These are phyloP conservation scores for Trametes punicea DNA, from an alignment of 768 basidiomycete genomes.

Conservation along the genomic window DNA sequence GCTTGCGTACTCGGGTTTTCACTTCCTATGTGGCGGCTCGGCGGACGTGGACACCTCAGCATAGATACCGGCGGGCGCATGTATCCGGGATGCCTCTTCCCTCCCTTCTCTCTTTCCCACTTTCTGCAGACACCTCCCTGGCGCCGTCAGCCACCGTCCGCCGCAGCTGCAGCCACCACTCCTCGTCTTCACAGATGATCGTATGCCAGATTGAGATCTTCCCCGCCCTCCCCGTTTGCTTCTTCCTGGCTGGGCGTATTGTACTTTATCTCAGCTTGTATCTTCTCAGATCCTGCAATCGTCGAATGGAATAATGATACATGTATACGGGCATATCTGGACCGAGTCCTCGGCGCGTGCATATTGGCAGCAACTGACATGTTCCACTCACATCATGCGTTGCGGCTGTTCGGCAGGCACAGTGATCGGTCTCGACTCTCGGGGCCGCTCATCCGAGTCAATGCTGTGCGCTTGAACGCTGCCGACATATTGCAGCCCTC, in stretches of 20 bases:
- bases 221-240: slow-evolving; percentile 16
- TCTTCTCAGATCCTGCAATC: slow-evolving; percentile 14
- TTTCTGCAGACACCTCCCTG: slow-evolving; percentile 3
- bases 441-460: too few species aligned
- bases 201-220: slow-evolving; percentile 12
- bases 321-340: background rate
- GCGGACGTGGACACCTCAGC: slow-evolving; percentile 18
- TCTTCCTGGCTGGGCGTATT: slow-evolving; percentile 14
- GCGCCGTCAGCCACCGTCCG: slow-evolving; percentile 8
- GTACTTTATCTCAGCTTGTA: slow-evolving; percentile 21
- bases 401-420: too few species aligned
- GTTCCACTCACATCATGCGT: too few species aligned
- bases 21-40: background rate
- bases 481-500: too few species aligned
- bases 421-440: background rate
- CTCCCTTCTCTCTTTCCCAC: background rate
- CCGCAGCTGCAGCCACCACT: background rate
- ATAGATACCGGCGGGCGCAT: slow-evolving; percentile 19
- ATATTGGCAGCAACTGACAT: too few species aligned
- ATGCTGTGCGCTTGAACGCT: too few species aligned
- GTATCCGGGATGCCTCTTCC: background rate
- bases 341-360: background rate
- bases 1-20: background rate
- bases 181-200: slow-evolving; percentile 4
- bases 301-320: slow-evolving; percentile 20